phyloP scores from a whole-genome alignment of 768 basidiomycete genomes.

The Chalciporus sphaerocephalus region DNA sequence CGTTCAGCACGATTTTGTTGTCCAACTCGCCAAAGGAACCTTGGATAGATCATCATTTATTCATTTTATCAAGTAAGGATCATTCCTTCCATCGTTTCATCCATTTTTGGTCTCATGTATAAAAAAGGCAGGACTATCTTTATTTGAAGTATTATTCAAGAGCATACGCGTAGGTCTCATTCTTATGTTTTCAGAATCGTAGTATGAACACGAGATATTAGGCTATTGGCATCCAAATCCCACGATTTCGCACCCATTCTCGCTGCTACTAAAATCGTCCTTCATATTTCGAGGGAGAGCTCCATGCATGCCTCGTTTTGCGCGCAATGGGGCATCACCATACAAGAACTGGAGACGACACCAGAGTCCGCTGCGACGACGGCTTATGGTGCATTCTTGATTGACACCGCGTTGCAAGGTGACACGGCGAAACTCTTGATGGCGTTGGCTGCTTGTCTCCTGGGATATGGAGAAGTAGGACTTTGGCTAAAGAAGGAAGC shows the following conservation, averaged over 20 bases:
- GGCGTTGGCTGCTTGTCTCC: constrained; percentile 77
- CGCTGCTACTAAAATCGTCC: constrained; percentile 58
- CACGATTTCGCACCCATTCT: constrained; percentile 57
- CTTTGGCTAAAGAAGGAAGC: constrained; percentile 70
- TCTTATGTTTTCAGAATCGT: not conserved
- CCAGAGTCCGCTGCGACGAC: constrained; percentile 68
- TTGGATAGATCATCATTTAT: constrained; percentile 63
- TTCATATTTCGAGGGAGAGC: constrained; percentile 64
- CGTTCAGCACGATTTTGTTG: constrained; percentile 82
- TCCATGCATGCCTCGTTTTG: constrained; percentile 71
- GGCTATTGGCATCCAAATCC: constrained; percentile 77
- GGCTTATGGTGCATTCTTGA: constrained; percentile 83
- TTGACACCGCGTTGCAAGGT: constrained; percentile 76
- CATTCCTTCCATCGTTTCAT: no score
- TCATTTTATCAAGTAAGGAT: constrained; percentile 83
- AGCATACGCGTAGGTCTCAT: constrained; percentile 57
- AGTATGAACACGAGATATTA: constrained; percentile 19
- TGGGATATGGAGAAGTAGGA: constrained; percentile 92
- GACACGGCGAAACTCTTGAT: constrained; percentile 71
- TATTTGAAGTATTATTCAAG: constrained; percentile 83
- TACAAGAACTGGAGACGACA: constrained; percentile 55
- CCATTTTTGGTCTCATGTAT: no score
- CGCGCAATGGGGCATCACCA: constrained; percentile 60
- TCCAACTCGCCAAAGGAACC: constrained; percentile 67
- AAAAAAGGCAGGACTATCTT: constrained; percentile 68